Percentiles rank a stretch among this genome's conserved stretches.
phyloP scores from a whole-genome alignment of 2,329 filamentous ascomycete genomes.

The Monosporascus sp. region DNA sequence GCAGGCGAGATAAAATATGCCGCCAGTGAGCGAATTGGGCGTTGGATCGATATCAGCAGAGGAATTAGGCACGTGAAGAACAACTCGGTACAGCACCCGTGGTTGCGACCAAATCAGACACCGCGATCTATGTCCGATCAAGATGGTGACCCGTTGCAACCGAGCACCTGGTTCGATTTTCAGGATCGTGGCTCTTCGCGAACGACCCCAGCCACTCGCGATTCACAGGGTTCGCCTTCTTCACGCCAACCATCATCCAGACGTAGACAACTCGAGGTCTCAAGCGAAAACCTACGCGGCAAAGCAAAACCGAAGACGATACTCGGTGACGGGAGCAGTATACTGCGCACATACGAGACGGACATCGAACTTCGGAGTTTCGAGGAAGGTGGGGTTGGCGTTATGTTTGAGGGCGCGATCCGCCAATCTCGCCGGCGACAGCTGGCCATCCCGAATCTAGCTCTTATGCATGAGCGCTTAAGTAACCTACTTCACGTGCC shows the following conservation, averaged over 20 bases:
- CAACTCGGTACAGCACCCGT: slow-evolving; percentile 22
- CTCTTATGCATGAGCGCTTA: slow-evolving; percentile 41
- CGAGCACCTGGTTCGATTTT: background rate
- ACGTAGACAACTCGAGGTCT: background rate
- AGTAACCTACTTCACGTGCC: slow-evolving; percentile 62
- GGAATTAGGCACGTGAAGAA: slow-evolving; percentile 16
- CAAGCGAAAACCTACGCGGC: background rate
- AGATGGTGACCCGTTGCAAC: slow-evolving; percentile 4
- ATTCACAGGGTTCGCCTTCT: background rate
- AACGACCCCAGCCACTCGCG: background rate
- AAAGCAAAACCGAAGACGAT: slow-evolving; percentile 1
- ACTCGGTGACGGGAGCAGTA: slow-evolving; percentile 16
- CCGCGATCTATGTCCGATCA: slow-evolving; percentile 11
- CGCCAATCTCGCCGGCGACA: slow-evolving; percentile 14
- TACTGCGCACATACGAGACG: slow-evolving; percentile 45
- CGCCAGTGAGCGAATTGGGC: slow-evolving; percentile 10
- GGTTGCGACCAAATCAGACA: slow-evolving; percentile 12
- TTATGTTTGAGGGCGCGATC: slow-evolving; percentile 27
- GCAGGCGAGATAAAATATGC: slow-evolving; percentile 15
- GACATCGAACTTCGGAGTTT: slow-evolving; percentile 42
- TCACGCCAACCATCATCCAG: background rate
- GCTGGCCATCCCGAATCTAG: slow-evolving; percentile 26
- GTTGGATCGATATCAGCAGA: slow-evolving; percentile 21
- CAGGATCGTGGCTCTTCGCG: background rate
- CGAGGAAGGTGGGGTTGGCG: slow-evolving; percentile 21